Evolutionary conservation across 768 basidiomycete species (phyloP).

Genomic region (Mycena sanguinolenta): DNA sequence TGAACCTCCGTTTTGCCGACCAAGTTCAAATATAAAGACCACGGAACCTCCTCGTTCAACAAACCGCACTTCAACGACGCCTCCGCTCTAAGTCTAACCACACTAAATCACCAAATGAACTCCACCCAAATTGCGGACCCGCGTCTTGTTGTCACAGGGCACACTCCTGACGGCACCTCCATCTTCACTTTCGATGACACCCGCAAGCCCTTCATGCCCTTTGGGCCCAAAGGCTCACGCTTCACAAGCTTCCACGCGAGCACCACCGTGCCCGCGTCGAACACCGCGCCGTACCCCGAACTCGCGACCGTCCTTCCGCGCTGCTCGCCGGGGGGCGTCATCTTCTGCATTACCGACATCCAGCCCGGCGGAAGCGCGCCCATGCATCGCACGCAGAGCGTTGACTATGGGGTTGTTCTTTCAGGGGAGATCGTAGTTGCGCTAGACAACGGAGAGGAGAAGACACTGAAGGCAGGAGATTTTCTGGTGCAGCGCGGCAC

Average conservation of each 20-base stretch:
- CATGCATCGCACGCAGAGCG: conserved; percentile 33
- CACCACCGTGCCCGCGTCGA: conserved; percentile 23
- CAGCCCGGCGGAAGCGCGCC: conserved; percentile 21
- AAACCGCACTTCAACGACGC: too few species aligned
- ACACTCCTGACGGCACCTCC: conserved; percentile 19
- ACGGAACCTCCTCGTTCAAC: too few species aligned
- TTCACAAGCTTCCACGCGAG: conserved; percentile 28
- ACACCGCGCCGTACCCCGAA: conserved; percentile 26
- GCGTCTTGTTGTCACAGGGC: conserved; percentile 19
- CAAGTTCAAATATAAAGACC: too few species aligned
- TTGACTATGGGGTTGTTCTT: conserved; percentile 32
- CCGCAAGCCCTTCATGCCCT: conserved; percentile 13
- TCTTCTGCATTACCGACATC: conserved; percentile 24
- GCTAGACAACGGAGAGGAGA: conserved; percentile 25
- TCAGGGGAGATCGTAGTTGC: conserved; percentile 30
- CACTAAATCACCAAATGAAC: not conserved
- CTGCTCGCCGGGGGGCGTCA: conserved; percentile 21
- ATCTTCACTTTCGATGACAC: conserved; percentile 21
- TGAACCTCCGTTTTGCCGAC: too few species aligned
- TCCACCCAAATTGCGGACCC: conserved; percentile 15
- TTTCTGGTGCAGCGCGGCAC: conserved; percentile 26
- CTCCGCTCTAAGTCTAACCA: too few species aligned
- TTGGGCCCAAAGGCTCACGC: not conserved
- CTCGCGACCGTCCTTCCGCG: conserved; percentile 18
- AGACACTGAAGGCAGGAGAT: conserved; percentile 27